Evolutionary conservation across 768 basidiomycete genomes (phyloP), one percentile per base, ranked within the genome.

Genomic region (Melanogaster broomeanus): DNA sequence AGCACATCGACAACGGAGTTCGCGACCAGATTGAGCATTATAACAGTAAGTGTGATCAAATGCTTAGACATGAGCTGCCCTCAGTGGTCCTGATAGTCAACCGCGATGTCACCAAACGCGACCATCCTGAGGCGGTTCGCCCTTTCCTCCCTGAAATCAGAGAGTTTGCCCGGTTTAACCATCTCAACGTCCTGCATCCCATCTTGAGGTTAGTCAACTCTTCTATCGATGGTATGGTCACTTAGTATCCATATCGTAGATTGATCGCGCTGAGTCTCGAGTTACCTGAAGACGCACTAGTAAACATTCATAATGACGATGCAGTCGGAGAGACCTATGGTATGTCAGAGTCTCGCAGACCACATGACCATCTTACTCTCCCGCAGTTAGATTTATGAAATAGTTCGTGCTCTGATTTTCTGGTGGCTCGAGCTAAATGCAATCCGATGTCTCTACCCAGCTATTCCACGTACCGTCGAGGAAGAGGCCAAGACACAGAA

Each of bases 1-100:
- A 87, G 85, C 80, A 82, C 43, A 79, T 87, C 40, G 81, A 80
- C 35, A 76, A 75, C 11, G 85, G 85, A 6, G 79, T 87, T 22
- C 75, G 66, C 16, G 86, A 88, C 59, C 82, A 85, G 56, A 57
- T 85, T 16, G 85, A 87, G 59, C 72, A 79, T 45, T 87, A 87
- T 58, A 83, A 81, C 56, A 73, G 85, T 87, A 51, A 50, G 77
- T 56, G n/a, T 13, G 33, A 27, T 50, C 12, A 33, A 7, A 35
- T 13, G 12, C 16, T 34, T 22, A 16, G 25, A 11, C 3, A 21
- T 25, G 15, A 10, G 7, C 3, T 3, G 25, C 45, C 19, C 19
- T 48, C 11, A 43, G 4, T 33, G 7, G 28, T 8, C 22, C 16
- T 11, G n/a, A 2, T 40, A 85, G 84, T 84, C 49, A 76, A 84